A percentile compares a stretch with the other conserved stretches of the same genome.
Conservation (phyloP, 495 filamentous ascomycete genomes). For the Bacidia rubella region DNA sequence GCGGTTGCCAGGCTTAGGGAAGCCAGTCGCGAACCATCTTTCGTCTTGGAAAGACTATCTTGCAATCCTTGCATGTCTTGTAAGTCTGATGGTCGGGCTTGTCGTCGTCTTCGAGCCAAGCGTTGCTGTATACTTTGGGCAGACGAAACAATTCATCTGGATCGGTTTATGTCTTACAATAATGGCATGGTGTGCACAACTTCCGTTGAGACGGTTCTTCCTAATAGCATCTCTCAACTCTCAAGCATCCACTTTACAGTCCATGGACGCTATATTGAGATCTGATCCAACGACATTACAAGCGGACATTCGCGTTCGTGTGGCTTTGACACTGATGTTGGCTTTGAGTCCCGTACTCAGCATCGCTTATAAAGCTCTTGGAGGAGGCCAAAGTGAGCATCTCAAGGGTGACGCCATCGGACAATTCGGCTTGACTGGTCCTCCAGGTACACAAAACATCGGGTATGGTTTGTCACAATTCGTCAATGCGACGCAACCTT, state of each 20-base stretch:
- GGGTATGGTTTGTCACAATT: background rate
- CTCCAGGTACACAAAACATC: background rate
- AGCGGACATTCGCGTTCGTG: background rate
- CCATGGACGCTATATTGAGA: background rate
- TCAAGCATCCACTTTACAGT: background rate
- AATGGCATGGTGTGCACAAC: background rate
- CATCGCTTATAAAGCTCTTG: background rate
- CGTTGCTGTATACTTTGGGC: background rate
- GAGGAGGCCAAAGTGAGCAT: background rate
- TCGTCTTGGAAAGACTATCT: conserved; percentile 1
- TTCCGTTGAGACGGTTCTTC: background rate
- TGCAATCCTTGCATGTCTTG: background rate
- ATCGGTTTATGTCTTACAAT: background rate
- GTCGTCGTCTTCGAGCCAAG: background rate
- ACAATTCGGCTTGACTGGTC: conserved; percentile 2
- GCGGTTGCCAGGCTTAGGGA: background rate
- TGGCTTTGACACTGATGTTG: background rate
- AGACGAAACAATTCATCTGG: conserved; percentile 3
- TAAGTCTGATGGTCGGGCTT: background rate
- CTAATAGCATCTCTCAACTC: background rate
- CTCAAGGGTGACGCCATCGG: background rate
- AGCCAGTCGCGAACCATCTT: background rate
- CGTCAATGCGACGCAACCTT: background rate
- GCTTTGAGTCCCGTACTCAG: background rate
- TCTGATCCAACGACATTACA: background rate